Conservation (phyloP, 257 asterid genomes). For the Leonotis leonurus region DNA sequence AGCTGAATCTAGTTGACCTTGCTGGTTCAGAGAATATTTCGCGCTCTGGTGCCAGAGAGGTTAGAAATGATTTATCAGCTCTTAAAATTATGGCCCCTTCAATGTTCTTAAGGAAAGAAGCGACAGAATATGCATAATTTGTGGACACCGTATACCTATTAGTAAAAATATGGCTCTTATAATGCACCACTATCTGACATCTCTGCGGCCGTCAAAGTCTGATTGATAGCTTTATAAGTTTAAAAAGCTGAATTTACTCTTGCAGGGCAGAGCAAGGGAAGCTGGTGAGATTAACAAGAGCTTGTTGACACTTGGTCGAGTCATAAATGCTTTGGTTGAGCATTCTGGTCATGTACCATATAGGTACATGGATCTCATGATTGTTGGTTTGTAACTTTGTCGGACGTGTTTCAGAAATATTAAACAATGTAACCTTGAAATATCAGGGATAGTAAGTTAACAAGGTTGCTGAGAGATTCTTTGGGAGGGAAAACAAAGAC, state of each 20-base stretch:
- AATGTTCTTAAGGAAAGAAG: neutral
- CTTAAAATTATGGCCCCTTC: neutral
- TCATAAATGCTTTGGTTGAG: slow-evolving; percentile 92
- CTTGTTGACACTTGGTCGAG: slow-evolving; percentile 94
- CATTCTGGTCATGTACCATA: slow-evolving; percentile 97
- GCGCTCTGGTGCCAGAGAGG: slow-evolving; percentile 99
- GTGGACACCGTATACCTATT: too few species aligned
- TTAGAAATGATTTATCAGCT: slow-evolving; percentile 23
- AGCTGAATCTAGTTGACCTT: slow-evolving; percentile 93
- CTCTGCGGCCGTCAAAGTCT: neutral
- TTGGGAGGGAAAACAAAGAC: slow-evolving; percentile 98
- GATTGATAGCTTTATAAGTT: neutral
- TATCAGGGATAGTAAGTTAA: slow-evolving; percentile 92
- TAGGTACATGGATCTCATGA: slow-evolving; percentile 40
- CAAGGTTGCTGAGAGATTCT: slow-evolving; percentile 92
- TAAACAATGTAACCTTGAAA: slow-evolving; percentile 7
- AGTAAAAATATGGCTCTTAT: neutral
- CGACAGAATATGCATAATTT: too few species aligned
- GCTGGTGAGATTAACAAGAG: slow-evolving; percentile 99
- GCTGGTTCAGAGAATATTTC: slow-evolving; percentile 98
- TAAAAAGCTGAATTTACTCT: slow-evolving; percentile 11
- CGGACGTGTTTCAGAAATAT: slow-evolving; percentile 2
- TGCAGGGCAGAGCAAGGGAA: slow-evolving; percentile 99
- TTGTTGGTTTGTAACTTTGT: neutral
- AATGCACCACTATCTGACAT: neutral